These are phyloP conservation scores for Kluyveromyces starmeri DNA, from an alignment of 805 yeast genomes.

Conservation along the genomic window DNA sequence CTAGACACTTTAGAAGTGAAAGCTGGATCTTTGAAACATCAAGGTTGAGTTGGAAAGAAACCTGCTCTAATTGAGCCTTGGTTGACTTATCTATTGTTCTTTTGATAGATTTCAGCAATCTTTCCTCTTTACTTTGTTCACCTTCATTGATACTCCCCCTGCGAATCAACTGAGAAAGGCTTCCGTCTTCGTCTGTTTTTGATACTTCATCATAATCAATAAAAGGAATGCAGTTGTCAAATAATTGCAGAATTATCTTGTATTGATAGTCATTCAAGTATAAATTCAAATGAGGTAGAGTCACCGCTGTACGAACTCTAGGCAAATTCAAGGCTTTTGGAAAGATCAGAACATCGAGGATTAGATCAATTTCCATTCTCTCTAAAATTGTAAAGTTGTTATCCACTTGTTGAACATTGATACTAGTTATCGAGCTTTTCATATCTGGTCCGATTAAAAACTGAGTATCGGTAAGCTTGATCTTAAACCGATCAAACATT, in stretches of 20 bases:
- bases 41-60: conserved; percentile 62
- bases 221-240: conserved; percentile 60
- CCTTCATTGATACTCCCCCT: conserved; percentile 7
- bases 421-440: conserved; percentile 64
- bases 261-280: conserved; percentile 84
- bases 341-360: conserved; percentile 74
- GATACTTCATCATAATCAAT: conserved; percentile 18
- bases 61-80: conserved; percentile 44
- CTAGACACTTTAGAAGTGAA: conserved; percentile 58
- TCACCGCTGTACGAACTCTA: conserved; percentile 62
- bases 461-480: conserved; percentile 78
- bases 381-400: conserved; percentile 56
- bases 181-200: conserved; percentile 2
- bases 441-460: conserved; percentile 78
- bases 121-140: conserved; percentile 18
- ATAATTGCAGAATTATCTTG: conserved; percentile 70
- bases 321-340: conserved; percentile 74
- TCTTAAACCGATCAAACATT: conserved; percentile 82
- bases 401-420: conserved; percentile 38
- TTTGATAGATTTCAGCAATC: conserved; percentile 13
- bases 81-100: conserved; percentile 33
- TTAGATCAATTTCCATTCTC: conserved; percentile 61
- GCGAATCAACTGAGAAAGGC: neutral
- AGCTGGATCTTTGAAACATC: conserved; percentile 55
- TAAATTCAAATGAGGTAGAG: conserved; percentile 62